These are phyloP conservation scores for Cinchona pubescens DNA, from an alignment of 257 asterid species.

Conservation along the genomic window DNA sequence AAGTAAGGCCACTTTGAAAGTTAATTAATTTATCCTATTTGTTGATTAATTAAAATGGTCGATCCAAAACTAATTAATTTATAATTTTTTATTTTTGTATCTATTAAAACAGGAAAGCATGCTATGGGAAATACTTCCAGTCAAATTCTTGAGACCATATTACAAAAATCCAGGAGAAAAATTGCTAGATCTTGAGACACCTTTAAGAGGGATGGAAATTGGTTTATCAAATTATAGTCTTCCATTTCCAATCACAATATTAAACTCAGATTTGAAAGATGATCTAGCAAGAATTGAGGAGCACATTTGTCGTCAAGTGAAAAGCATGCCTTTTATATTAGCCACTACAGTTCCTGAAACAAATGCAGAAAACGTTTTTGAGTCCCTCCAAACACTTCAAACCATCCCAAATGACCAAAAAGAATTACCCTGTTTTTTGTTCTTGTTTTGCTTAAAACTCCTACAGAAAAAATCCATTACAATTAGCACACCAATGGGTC, in stretches of 20 bases:
- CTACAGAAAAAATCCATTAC: constrained; percentile 34
- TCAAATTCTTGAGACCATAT: constrained; percentile 42
- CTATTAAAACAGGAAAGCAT: constrained; percentile 59
- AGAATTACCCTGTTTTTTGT: constrained; percentile 58
- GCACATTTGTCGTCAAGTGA: constrained; percentile 40
- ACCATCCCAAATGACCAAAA: constrained; percentile 24
- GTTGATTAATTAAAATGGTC: neutral
- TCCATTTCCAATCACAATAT: constrained; percentile 32
- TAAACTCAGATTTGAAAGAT: constrained; percentile 35
- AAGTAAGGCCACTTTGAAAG: constrained; percentile 38
- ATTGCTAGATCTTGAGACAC: constrained; percentile 49
- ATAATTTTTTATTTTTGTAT: neutral
- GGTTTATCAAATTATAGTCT: constrained; percentile 27
- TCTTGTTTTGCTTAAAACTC: constrained; percentile 64
- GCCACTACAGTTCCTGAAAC: constrained; percentile 46
- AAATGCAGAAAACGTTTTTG: constrained; percentile 24
- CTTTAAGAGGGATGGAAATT: constrained; percentile 70
- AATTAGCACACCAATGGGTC: neutral
- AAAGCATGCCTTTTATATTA: constrained; percentile 35
- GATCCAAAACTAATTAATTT: neutral
- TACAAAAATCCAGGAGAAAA: constrained; percentile 48
- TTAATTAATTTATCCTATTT: neutral
- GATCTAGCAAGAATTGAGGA: constrained; percentile 29
- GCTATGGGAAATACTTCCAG: constrained; percentile 66
- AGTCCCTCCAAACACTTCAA: constrained; percentile 53